A percentile compares a stretch with the other conserved stretches of the same genome.
Conservation (phyloP, 108 stramenopile species). For the Pseudonitzschia delicatissima region DNA sequence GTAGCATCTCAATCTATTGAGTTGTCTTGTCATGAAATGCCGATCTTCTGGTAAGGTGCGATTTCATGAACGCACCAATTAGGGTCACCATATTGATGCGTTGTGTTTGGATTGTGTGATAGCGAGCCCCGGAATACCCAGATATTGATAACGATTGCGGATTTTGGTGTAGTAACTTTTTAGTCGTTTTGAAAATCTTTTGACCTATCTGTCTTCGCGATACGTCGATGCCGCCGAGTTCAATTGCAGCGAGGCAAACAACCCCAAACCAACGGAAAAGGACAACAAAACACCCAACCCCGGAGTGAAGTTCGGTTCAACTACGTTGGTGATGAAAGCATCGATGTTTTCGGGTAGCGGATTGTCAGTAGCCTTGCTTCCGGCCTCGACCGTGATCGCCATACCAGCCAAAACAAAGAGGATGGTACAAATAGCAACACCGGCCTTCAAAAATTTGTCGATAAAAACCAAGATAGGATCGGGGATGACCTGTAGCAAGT, state of each 20-base stretch:
- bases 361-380: slow-evolving; percentile 54
- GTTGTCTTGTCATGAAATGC: no score
- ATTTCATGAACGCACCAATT: no score
- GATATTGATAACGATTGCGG: no score
- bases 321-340: slow-evolving; percentile 53
- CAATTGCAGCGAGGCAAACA: slow-evolving; percentile 71
- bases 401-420: slow-evolving; percentile 70
- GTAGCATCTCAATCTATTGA: no score
- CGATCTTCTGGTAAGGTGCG: no score
- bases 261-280: slow-evolving; percentile 71
- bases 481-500: slow-evolving; percentile 65
- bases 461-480: slow-evolving; percentile 55
- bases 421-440: slow-evolving; percentile 51
- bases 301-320: slow-evolving; percentile 86
- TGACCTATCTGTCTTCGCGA: slow-evolving; percentile 16
- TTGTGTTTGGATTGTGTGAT: no score
- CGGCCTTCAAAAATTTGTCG: slow-evolving; percentile 72
- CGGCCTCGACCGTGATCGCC: slow-evolving; percentile 75
- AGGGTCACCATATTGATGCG: no score
- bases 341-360: slow-evolving; percentile 63
- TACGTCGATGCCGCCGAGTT: slow-evolving; percentile 44
- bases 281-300: slow-evolving; percentile 71
- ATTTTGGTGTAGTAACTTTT: no score
- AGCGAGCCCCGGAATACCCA: no score
- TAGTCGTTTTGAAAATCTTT: no score